Conservation (phyloP, 257 asterid species). For the Fraxinus anomala region DNA sequence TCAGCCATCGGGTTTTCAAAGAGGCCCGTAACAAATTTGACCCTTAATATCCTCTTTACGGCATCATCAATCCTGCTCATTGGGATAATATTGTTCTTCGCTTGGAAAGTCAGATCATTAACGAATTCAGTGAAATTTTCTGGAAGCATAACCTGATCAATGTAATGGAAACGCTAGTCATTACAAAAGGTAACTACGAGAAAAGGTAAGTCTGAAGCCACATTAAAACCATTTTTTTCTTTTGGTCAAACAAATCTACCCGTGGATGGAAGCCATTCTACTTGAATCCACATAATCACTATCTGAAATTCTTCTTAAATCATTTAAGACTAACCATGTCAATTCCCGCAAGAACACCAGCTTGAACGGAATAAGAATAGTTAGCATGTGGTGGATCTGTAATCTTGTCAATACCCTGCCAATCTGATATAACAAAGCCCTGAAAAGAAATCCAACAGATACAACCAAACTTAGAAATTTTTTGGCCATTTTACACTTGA, state of each 20-base stretch:
- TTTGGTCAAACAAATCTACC: neutral
- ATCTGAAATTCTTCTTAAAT: neutral
- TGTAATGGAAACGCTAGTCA: slow-evolving; percentile 12
- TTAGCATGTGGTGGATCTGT: slow-evolving; percentile 52
- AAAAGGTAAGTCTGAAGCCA: neutral
- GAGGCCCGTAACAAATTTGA: slow-evolving; percentile 48
- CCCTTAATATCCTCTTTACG: slow-evolving; percentile 39
- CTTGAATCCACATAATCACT: neutral
- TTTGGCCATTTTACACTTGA: neutral
- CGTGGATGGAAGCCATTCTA: neutral
- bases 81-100: slow-evolving; percentile 36
- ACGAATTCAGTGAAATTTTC: slow-evolving; percentile 37
- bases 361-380: slow-evolving; percentile 56
- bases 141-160: slow-evolving; percentile 41
- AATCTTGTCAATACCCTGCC: slow-evolving; percentile 59
- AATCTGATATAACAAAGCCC: slow-evolving; percentile 65
- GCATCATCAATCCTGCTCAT: slow-evolving; percentile 46
- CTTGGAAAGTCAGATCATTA: slow-evolving; percentile 39
- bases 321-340: slow-evolving; percentile 51
- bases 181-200: neutral
- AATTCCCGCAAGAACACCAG: slow-evolving; percentile 58
- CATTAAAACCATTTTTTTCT: neutral
- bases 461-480: neutral
- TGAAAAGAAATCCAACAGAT: slow-evolving; percentile 21
- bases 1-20: slow-evolving; percentile 45